Evolutionary conservation across 2,329 filamentous ascomycete species (phyloP), one percentile per base, ranked within the genome.

Genomic region (Fusarium marasasianum): DNA sequence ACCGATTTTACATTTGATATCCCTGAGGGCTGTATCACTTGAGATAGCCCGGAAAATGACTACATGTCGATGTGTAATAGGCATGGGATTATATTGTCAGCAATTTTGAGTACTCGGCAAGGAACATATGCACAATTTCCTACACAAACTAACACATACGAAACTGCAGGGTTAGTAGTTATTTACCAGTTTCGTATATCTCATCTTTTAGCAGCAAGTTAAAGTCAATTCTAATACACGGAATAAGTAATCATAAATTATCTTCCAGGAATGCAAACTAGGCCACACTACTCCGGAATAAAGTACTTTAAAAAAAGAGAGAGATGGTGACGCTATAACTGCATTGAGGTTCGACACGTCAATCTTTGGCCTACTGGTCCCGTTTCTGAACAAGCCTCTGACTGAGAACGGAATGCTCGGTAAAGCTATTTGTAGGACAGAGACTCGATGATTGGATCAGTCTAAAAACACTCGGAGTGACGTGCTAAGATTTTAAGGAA

Each of bases 361-460:
- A 66, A 62, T 64, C 40, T 57, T 73, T 51, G 62, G 58, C 67
- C 55, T 53, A 17, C 45, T 50, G 29, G 38, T 50, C 44, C 48
- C 44, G 24, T 40, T 72, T 60, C 45, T 38, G 37, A 51, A 50
- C 40, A 56, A 45, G 26, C 57, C 35, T 69, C 33, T 57, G 18
- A 24, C 38, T 33, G 59, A 41, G 56, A 60, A 67, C 63, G 73
- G 72, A 75, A 71, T 59, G 55, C 38, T 43, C 60, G 35, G 51
- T n/a, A 66, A 63, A 63, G 57, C 54, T 47, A 55, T 41, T 47
- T 61, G 22, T 31, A 15, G 37, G 18, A 54, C 29, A 17, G 48
- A 40, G 51, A 53, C 31, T 38, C 38, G 24, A 29, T 61, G 29
- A 43, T 58, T 57, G 69, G 38, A 31, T 47, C n/a, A 53, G 29